A percentile compares a stretch with the other conserved stretches of the same genome.
Conservation (phyloP, 2,329 filamentous ascomycete species). For the Colletotrichum graminicola region DNA sequence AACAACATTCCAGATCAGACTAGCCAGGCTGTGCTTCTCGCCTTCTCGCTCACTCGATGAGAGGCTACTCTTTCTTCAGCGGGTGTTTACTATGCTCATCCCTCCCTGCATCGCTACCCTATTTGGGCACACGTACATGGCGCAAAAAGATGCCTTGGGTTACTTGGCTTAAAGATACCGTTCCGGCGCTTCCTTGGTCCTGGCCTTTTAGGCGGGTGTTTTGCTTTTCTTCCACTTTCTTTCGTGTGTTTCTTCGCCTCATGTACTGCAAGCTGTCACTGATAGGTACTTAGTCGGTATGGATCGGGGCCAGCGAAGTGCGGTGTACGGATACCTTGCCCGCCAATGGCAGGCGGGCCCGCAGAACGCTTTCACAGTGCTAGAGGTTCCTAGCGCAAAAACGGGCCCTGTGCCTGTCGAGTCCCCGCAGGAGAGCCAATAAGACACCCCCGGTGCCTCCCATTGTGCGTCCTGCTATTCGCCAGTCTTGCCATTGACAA, state of each 20-base stretch:
- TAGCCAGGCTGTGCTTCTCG: background rate
- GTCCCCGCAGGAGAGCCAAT: conserved; percentile 29
- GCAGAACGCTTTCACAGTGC: conserved; percentile 3
- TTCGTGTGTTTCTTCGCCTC: background rate
- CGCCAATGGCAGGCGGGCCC: conserved; percentile 25
- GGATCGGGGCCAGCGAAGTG: conserved; percentile 28
- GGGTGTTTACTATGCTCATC: background rate
- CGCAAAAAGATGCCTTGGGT: background rate
- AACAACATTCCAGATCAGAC: background rate
- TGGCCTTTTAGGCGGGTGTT: background rate
- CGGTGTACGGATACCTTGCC: conserved; percentile 30
- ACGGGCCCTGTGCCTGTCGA: conserved; percentile 28
- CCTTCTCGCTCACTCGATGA: background rate
- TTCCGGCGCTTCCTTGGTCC: background rate
- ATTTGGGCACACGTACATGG: conserved; percentile 3
- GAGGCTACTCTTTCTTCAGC: conserved; percentile 1
- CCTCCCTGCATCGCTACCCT: background rate
- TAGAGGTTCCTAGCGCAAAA: background rate
- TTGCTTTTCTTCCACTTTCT: background rate
- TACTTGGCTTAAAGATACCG: background rate
- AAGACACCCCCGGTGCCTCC: conserved; percentile 21
- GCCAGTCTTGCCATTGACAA: conserved; percentile 25
- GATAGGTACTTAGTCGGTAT: background rate
- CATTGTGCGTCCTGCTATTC: conserved; percentile 19
- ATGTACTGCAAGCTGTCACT: conserved; percentile 26